phyloP scores from a whole-genome alignment of 2,329 filamentous ascomycete species.

The Diaporthe longicolla region DNA sequence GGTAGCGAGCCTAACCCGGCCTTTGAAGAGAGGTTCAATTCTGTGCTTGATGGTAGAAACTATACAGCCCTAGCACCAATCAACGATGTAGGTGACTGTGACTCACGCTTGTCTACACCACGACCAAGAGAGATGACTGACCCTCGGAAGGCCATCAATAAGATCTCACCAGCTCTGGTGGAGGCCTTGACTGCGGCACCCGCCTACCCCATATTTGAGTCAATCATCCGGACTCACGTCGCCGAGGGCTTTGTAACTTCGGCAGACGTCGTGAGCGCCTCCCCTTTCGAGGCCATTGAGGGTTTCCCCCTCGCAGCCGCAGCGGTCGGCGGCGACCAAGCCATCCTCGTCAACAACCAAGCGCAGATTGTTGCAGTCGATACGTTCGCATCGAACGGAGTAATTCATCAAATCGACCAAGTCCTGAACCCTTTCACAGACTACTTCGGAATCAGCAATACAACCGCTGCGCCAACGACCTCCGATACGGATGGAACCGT shows the following conservation, averaged over 20 bases:
- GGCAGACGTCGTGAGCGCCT: constrained; percentile 13
- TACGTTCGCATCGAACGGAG: constrained; percentile 23
- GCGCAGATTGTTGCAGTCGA: constrained; percentile 28
- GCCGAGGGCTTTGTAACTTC: constrained; percentile 29
- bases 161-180: constrained; percentile 15
- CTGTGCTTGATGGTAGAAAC: constrained; percentile 28
- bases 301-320: constrained; percentile 17
- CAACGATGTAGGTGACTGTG: constrained; percentile 24
- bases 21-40: constrained; percentile 36
- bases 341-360: constrained; percentile 33
- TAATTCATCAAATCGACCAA: constrained; percentile 37
- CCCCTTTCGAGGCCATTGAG: constrained; percentile 31
- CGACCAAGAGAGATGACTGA: background rate
- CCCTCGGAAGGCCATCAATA: constrained; percentile 19
- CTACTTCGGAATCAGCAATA: constrained; percentile 37
- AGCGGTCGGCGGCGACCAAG: background rate
- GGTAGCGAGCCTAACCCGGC: constrained; percentile 30
- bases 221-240: constrained; percentile 32
- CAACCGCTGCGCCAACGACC: constrained; percentile 5
- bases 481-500: constrained; percentile 12
- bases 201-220: constrained; percentile 30
- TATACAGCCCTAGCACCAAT: constrained; percentile 35
- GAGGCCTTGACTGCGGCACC: constrained; percentile 21
- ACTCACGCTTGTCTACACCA: background rate
- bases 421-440: constrained; percentile 36